Base-by-base conservation (phyloP, 2,329 filamentous ascomycete species). In the Microsporum canis region DNA sequence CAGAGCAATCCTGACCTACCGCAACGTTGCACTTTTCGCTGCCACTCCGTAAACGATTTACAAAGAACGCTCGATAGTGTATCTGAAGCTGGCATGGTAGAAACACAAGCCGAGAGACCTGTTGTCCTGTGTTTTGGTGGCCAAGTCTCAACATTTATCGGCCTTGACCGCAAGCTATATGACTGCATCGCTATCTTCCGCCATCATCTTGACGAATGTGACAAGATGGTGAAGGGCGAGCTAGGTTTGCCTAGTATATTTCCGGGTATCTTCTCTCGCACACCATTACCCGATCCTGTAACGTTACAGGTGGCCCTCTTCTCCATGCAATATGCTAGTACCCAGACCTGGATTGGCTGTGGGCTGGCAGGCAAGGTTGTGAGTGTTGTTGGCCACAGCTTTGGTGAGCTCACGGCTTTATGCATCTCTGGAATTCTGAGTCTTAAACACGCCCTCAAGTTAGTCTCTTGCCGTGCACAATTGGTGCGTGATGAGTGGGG, bases 121-220 rank as follows among this genome's bases (percentile, higher is more conserved):
- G 58, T 60, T 5, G 65, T 77, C 0, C 60, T 78, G 0, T 67
- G 65, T n/a, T 76, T 78, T 56, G 73, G 72, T 3, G 76, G 76
- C 1, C 76, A 78, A 57, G 68, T 65, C 1, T 65, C 67, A 2
- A 64, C 49, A 3, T 66, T 65, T n/a, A 62, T 72, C 4, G 67
- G 67, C 1, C 62, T 75, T 1, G 63, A 66, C 36, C 63, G 65
- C n/a, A 60, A 63, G 3, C 57, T 73, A 2, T 75, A 70, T 47
- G 60, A 70, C 5, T 60, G n/a, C n/a, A 65, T 68, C 23, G 33
- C 58, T 64, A 38, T 67, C 3, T 66, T 76, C 4, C 68, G 68
- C 8, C 58, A 61, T 4, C 66, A 77, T 58, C 66, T 78, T 0
- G 69, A 74, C 33, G 47, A 60, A 3, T 77, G 76, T 60, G 69